A percentile compares a stretch with the other conserved stretches of the same genome.
Evolutionary conservation across 108 stramenopile species (phyloP).

Genomic region (Nannochloropsis gaditana): DNA sequence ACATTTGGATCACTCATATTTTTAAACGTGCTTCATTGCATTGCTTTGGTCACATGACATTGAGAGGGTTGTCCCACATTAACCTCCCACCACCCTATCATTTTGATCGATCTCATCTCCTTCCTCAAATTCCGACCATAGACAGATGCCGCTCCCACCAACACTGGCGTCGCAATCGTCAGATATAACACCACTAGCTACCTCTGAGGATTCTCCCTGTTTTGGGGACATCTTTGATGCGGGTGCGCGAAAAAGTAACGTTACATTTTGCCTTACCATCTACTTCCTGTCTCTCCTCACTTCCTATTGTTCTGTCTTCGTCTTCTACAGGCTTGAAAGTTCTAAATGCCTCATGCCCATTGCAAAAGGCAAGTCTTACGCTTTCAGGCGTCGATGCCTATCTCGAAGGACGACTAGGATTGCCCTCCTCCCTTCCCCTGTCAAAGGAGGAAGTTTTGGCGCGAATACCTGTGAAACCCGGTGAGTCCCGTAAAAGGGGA

Average conservation of each 20-base stretch:
- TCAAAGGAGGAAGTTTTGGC: not conserved
- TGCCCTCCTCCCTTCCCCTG: not conserved
- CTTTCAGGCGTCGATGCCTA: not conserved
- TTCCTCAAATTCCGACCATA: too few species aligned
- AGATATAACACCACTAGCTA: too few species aligned
- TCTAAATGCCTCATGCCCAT: not conserved
- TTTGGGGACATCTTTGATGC: not conserved
- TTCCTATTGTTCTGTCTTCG: not conserved
- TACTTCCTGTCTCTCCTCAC: constrained; percentile 2
- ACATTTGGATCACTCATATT: too few species aligned
- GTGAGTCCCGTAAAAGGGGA: not conserved
- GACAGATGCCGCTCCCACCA: too few species aligned
- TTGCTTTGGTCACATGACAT: too few species aligned
- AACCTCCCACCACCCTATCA: too few species aligned
- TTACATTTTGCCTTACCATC: not conserved
- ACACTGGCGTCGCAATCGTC: too few species aligned
- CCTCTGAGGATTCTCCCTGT: too few species aligned
- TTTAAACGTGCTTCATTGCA: too few species aligned
- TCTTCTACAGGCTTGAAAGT: not conserved
- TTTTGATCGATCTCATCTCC: too few species aligned
- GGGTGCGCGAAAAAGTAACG: not conserved
- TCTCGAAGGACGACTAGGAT: not conserved
- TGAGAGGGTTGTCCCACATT: too few species aligned
- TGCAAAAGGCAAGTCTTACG: not conserved
- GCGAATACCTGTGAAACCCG: not conserved